Conservation (phyloP, 169 alveolate genomes). For the Pseudocohnilembus persalinus region DNA sequence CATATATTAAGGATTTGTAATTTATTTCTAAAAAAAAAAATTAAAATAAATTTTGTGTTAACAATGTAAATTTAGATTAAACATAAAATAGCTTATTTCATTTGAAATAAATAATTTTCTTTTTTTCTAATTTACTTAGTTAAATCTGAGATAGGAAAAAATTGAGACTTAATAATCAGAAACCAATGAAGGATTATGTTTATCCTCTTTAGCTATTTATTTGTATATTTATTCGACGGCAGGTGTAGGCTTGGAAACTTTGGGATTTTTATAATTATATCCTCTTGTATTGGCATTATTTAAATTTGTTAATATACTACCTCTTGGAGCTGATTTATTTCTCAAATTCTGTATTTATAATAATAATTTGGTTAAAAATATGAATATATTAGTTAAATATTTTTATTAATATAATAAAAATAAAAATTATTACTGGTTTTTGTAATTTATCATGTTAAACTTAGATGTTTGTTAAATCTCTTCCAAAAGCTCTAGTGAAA, state of each 20-base stretch:
- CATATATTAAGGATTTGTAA: slow-evolving; percentile 28
- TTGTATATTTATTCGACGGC: background rate
- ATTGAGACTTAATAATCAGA: background rate
- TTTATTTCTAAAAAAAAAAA: background rate
- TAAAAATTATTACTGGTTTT: background rate
- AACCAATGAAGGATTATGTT: background rate
- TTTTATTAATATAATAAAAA: too few relatives aligned
- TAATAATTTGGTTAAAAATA: too few relatives aligned
- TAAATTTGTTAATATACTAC: too few relatives aligned
- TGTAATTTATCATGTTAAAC: background rate
- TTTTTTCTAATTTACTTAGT: too few relatives aligned
- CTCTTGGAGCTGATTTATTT: background rate
- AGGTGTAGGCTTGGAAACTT: background rate
- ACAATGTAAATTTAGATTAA: background rate
- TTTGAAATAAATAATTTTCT: too few relatives aligned
- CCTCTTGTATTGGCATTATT: background rate
- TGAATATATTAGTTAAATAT: too few relatives aligned
- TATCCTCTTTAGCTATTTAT: background rate
- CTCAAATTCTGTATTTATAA: background rate
- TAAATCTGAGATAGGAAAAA: too few relatives aligned
- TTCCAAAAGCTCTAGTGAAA: background rate
- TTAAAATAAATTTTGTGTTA: background rate
- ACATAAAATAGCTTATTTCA: too few relatives aligned
- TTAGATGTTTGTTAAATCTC: background rate
- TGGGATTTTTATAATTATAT: background rate